These are phyloP conservation scores for Ceratocystis eucalypticola DNA, from an alignment of 2,329 filamentous ascomycete species.

Conservation along the genomic window DNA sequence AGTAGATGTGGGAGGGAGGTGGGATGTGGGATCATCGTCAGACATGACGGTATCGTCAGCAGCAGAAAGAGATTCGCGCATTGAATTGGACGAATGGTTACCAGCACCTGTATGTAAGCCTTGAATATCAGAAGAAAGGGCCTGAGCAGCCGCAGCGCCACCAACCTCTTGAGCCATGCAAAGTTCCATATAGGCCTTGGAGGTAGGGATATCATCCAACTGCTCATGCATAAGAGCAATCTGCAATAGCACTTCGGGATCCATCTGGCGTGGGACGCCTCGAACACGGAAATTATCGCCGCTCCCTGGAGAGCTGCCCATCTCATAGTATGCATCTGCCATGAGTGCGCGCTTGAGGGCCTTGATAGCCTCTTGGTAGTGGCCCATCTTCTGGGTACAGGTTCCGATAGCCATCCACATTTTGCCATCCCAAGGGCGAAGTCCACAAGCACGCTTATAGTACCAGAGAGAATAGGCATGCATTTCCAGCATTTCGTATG, in stretches of 20 bases:
- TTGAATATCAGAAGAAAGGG: slow-evolving; percentile 32
- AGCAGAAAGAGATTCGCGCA: slow-evolving; percentile 4
- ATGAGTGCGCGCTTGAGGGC: slow-evolving; percentile 84
- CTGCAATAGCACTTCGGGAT: slow-evolving; percentile 79
- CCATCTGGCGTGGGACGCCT: slow-evolving; percentile 49
- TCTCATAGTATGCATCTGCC: slow-evolving; percentile 74
- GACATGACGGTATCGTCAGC: slow-evolving; percentile 21
- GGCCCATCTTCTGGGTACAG: slow-evolving; percentile 79
- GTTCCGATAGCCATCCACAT: slow-evolving; percentile 97
- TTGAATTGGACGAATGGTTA: not conserved
- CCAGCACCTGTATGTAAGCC: slow-evolving; percentile 31
- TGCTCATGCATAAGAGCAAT: slow-evolving; percentile 84
- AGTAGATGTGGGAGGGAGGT: not conserved
- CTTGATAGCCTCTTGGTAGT: slow-evolving; percentile 81
- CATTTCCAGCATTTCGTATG: slow-evolving; percentile 96
- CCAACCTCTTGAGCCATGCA: slow-evolving; percentile 87
- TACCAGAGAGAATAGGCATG: slow-evolving; percentile 95
- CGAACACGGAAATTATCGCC: slow-evolving; percentile 35
- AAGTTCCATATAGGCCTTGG: slow-evolving; percentile 89
- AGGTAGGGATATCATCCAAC: slow-evolving; percentile 62
- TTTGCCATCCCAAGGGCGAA: slow-evolving; percentile 92
- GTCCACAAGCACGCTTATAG: slow-evolving; percentile 84
- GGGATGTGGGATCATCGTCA: slow-evolving; percentile 22
- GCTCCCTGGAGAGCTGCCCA: slow-evolving; percentile 32
- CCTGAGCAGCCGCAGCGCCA: slow-evolving; percentile 33